A percentile compares a stretch with the other conserved stretches of the same genome.
phyloP scores from a whole-genome alignment of 176 grass and related monocot species.

The Tillandsia fasciculata region DNA sequence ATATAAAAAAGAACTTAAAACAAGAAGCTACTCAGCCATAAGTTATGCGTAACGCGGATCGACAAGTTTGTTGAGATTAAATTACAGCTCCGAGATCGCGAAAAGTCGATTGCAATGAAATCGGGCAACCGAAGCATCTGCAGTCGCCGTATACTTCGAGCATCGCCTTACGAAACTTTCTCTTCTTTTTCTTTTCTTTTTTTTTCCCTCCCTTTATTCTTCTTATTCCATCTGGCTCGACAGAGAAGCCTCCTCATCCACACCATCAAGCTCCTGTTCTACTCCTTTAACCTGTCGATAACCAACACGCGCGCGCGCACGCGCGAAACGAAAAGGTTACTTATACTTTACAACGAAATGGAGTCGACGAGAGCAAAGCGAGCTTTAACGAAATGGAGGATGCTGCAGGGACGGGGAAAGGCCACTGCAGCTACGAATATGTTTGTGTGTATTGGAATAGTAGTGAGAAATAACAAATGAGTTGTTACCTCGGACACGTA shows the following conservation, averaged over 20 bases:
- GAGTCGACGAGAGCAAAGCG: neutral
- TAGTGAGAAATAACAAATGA: conserved; percentile 5
- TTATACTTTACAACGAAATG: neutral
- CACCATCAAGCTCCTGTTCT: conserved; percentile 71
- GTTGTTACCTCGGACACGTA: conserved; percentile 83
- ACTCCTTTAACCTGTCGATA: conserved; percentile 70
- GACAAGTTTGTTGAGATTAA: neutral
- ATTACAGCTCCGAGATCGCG: neutral
- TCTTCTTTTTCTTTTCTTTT: conserved; percentile 23
- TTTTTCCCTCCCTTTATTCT: neutral
- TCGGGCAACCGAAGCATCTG: neutral
- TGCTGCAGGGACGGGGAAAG: neutral
- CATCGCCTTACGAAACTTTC: neutral
- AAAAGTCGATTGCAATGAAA: neutral
- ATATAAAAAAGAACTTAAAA: neutral
- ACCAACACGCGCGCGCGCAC: neutral
- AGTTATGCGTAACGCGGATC: neutral
- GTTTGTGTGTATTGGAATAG: neutral
- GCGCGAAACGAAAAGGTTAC: too few species aligned
- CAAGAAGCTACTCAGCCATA: neutral
- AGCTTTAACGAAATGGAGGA: neutral
- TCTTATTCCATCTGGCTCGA: conserved; percentile 51
- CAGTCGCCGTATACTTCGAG: neutral
- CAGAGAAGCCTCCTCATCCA: conserved; percentile 54
- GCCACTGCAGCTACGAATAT: too few species aligned